Conservation (phyloP, 2,329 filamentous ascomycete genomes). For the Colletotrichum tofieldiae region DNA sequence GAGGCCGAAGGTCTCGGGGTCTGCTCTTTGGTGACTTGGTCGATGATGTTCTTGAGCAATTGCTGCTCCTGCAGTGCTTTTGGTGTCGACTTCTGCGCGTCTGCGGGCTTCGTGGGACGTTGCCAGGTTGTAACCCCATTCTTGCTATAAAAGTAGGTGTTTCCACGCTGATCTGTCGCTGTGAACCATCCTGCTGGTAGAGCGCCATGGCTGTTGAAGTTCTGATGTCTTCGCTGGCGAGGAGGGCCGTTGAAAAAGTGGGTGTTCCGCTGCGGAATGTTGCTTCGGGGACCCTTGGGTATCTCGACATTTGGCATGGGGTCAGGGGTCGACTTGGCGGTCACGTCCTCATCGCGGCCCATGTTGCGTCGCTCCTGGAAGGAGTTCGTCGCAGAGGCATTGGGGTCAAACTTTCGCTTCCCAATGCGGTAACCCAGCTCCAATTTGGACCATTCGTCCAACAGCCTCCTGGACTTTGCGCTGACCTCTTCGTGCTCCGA, state of each 20-base stretch:
- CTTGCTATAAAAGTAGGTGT: conserved; percentile 88
- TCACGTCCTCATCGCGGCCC: conserved; percentile 58
- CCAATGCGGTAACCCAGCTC: conserved; percentile 95
- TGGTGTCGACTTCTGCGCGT: conserved; percentile 76
- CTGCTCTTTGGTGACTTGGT: conserved; percentile 83
- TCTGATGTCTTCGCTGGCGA: conserved; percentile 67
- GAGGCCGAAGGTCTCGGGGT: conserved; percentile 69
- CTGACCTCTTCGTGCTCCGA: conserved; percentile 84
- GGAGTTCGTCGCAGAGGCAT: conserved; percentile 67
- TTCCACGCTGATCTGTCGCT: conserved; percentile 79
- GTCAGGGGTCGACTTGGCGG: conserved; percentile 56
- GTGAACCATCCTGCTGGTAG: conserved; percentile 91
- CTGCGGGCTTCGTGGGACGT: conserved; percentile 78
- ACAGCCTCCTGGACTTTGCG: conserved; percentile 77
- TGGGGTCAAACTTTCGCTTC: conserved; percentile 86
- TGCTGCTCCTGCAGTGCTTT: conserved; percentile 77
- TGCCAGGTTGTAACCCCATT: conserved; percentile 87
- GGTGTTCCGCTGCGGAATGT: conserved; percentile 67
- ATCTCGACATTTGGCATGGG: conserved; percentile 65
- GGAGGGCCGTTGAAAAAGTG: conserved; percentile 60
- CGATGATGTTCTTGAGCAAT: conserved; percentile 86
- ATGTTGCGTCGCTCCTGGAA: conserved; percentile 74
- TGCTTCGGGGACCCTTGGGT: conserved; percentile 74
- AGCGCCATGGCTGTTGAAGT: conserved; percentile 62
- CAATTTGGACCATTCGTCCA: conserved; percentile 90